Conservation (phyloP, 305 asterid genomes). For the Rubia tinctorum region DNA sequence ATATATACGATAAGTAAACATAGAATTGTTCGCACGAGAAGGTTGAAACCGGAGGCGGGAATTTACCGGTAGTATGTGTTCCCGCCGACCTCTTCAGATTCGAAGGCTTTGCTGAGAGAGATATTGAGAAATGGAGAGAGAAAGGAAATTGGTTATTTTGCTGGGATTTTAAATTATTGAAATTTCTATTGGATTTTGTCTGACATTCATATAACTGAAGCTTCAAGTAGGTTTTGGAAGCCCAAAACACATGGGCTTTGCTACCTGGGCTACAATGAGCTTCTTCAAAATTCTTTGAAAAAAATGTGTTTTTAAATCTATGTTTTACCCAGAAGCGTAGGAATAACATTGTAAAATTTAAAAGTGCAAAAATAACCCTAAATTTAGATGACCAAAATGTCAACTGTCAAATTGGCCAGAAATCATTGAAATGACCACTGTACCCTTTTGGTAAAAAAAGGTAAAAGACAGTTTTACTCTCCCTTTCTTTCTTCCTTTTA, state of each 20-base stretch:
- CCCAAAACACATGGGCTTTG: not conserved
- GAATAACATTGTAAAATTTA: no score
- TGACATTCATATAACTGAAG: not conserved
- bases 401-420: no score
- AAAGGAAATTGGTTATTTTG: not conserved
- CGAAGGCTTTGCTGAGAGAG: constrained; percentile 23
- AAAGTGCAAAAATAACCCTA: no score
- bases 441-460: no score
- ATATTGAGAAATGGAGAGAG: constrained; percentile 16
- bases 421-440: no score
- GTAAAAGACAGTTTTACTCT: no score
- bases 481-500: no score
- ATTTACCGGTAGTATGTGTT: constrained; percentile 36
- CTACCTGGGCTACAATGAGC: no score
- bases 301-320: no score
- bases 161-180: not conserved
- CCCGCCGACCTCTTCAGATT: constrained; percentile 46
- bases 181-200: constrained; percentile 1
- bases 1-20: not conserved
- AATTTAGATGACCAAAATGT: no score
- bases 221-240: not conserved
- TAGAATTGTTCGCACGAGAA: not conserved
- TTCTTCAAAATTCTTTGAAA: no score
- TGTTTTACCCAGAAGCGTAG: no score
- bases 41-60: constrained; percentile 8